A percentile compares a stretch with the other conserved stretches of the same genome.
These are phyloP conservation scores for Neonectria punicea DNA, from an alignment of 2,329 filamentous ascomycete genomes.

Conservation along the genomic window DNA sequence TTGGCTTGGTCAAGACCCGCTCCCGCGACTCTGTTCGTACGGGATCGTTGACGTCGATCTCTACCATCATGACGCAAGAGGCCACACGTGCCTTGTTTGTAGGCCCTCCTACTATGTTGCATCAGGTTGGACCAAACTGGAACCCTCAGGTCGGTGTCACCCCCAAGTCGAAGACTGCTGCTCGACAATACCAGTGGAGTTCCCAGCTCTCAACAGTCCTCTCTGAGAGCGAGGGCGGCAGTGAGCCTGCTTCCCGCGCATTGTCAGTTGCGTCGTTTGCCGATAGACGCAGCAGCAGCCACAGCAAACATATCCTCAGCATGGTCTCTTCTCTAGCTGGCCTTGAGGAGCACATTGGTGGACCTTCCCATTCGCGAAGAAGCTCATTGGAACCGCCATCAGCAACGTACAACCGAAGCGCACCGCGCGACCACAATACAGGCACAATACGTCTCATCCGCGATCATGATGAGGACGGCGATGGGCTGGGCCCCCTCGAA, in stretches of 20 bases:
- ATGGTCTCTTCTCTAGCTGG: constrained; percentile 64
- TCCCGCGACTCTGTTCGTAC: constrained; percentile 65
- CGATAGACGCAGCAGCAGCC: constrained; percentile 60
- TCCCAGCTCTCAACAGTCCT: constrained; percentile 71
- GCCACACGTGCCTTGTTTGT: constrained; percentile 49
- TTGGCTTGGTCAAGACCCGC: constrained; percentile 60
- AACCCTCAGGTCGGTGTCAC: constrained; percentile 30
- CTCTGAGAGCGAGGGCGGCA: constrained; percentile 68
- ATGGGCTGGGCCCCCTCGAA: constrained; percentile 70
- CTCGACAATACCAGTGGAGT: constrained; percentile 68
- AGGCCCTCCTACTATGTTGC: constrained; percentile 40
- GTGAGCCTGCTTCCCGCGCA: constrained; percentile 60
- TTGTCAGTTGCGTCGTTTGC: constrained; percentile 56
- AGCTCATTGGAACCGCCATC: constrained; percentile 63
- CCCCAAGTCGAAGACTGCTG: constrained; percentile 24
- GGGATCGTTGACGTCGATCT: constrained; percentile 66
- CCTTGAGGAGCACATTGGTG: constrained; percentile 52
- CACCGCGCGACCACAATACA: constrained; percentile 48
- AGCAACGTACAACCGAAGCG: constrained; percentile 54
- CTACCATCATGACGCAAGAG: constrained; percentile 64
- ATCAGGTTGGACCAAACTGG: constrained; percentile 40
- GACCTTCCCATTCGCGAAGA: constrained; percentile 53
- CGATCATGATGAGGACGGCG: constrained; percentile 72
- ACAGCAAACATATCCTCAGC: constrained; percentile 66
- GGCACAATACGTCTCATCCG: constrained; percentile 59